Evolutionary conservation across 164 flowering plant genomes (phyloP), one percentile per base, ranked within the genome.

Genomic region (Liquidambar formosana): DNA sequence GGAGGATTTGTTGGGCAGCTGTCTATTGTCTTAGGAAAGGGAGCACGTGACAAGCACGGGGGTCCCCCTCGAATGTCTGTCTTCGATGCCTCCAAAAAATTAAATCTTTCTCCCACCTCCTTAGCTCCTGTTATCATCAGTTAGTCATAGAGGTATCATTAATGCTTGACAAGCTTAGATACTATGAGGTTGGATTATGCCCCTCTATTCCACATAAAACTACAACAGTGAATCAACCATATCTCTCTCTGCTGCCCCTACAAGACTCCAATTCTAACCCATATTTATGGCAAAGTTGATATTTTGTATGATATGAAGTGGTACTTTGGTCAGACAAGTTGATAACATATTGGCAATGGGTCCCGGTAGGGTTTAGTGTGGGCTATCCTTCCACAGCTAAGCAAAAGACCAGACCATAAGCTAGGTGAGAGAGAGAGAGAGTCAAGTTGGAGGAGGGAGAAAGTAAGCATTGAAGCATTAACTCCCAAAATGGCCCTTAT

Each of bases 51-150:
- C 65, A 2, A 11, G 75, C 73, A 78, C 75, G 70, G 59, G 70
- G 80, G 80, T 4, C 51, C 66, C 70, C 61, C 66, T 33, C 77
- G 80, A 78, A 71, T 74, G 78, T 78, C 78, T 74, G 81, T 74
- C 78, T 74, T 64, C 71, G 56, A 58, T 38, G 2, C 57, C 70
- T 71, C 63, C 76, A 66, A 62, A 65, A 21, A 22, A 45, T 44
- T 38, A 65, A 56, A 10, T 14, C n/a, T 4, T 1, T 18, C 0
- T 13, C 13, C 12, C 4, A 21, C 41, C 43, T 46, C 12, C 25
- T n/a, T n/a, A 22, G n/a, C n/a, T n/a, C n/a, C 6, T 26, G 26
- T 58, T 19, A 51, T 49, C 57, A 15, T 26, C 54, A 16, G 38
- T 16, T 22, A 8, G 14, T 22, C 61, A 41, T 41, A 0, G 3